Evolutionary conservation across 768 basidiomycete species (phyloP).

Genomic region (Mycena epipterygia): DNA sequence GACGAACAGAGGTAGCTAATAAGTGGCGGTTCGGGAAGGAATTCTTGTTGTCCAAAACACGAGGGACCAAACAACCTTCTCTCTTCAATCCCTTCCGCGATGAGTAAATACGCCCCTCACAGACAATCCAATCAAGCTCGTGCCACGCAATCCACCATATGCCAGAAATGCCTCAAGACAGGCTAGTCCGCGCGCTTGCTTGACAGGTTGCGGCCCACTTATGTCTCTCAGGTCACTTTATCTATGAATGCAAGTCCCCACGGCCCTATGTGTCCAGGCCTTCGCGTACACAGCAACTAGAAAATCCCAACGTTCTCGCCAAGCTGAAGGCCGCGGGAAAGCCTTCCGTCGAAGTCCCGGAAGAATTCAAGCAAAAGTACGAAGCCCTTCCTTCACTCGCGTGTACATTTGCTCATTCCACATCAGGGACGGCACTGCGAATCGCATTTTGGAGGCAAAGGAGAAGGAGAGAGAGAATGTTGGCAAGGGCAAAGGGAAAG

Average conservation of each 20-base stretch:
- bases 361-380: constrained; percentile 90
- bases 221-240: constrained; percentile 80
- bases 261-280: constrained; percentile 92
- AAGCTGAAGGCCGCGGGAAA: constrained; percentile 80
- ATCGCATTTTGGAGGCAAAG: constrained; percentile 85
- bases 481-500: constrained; percentile 50
- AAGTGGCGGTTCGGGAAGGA: constrained; percentile 5
- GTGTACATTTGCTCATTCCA: constrained; percentile 10
- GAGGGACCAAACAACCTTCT: background rate
- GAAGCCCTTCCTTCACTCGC: constrained; percentile 44
- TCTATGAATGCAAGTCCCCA: constrained; percentile 87
- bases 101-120: constrained; percentile 90
- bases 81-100: constrained; percentile 39
- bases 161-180: constrained; percentile 85
- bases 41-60: background rate
- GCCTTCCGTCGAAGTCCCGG: constrained; percentile 88
- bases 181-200: constrained; percentile 57
- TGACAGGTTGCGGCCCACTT: background rate
- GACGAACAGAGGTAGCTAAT: constrained; percentile 5
- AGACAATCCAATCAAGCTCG: constrained; percentile 70
- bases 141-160: constrained; percentile 76
- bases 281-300: constrained; percentile 87
- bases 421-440: constrained; percentile 81
- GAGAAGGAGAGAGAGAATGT: constrained; percentile 78
- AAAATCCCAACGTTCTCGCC: constrained; percentile 77